phyloP scores from a whole-genome alignment of 2,329 filamentous ascomycete genomes.

The Neofusicoccum umdonicola region DNA sequence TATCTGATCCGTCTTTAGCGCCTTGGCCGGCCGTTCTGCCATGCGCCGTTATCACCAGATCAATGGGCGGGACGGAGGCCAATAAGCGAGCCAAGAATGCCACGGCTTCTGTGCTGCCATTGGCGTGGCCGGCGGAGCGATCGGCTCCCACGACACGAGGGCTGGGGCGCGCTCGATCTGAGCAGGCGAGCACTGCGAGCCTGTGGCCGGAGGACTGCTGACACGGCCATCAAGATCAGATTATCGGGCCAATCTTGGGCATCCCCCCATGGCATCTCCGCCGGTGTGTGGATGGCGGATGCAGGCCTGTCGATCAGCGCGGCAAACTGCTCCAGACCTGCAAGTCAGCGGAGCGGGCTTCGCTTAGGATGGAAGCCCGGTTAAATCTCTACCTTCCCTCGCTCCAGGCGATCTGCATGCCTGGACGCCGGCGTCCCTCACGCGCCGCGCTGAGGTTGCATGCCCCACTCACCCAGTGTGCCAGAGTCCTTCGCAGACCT shows the following conservation, averaged over 20 bases:
- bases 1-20: constrained; percentile 10
- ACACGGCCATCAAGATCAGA: neutral
- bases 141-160: neutral
- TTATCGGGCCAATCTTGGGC: neutral
- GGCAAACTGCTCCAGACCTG: too few species aligned
- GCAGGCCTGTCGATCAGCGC: too few species aligned
- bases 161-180: neutral
- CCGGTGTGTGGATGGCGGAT: too few species aligned
- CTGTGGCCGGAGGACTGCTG: neutral
- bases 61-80: neutral
- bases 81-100: neutral
- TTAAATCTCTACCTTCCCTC: too few species aligned
- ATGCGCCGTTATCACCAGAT: neutral
- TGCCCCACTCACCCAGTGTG: too few species aligned
- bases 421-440: too few species aligned
- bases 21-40: neutral
- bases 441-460: too few species aligned
- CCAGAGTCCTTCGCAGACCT: too few species aligned
- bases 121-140: neutral
- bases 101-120: neutral
- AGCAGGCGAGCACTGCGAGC: too few species aligned
- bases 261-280: neutral
- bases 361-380: too few species aligned
- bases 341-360: too few species aligned
- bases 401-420: too few species aligned